Evolutionary conservation across 2,329 filamentous ascomycete species (phyloP).

Genomic region (Raffaelea deltoideospora): DNA sequence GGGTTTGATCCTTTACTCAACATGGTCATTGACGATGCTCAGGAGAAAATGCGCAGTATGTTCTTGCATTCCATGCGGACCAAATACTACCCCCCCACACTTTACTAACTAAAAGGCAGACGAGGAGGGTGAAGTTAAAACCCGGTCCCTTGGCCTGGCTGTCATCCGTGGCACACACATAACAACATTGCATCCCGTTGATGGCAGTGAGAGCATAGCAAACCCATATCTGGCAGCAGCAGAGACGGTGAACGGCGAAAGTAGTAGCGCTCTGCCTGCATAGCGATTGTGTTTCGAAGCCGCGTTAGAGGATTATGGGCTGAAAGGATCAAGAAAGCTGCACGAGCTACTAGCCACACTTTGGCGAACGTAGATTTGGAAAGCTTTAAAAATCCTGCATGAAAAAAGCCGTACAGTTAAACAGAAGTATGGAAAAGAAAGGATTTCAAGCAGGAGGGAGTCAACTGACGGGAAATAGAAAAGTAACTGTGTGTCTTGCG

Average conservation of each 20-base stretch:
- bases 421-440: not conserved
- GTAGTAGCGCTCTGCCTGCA: too few species aligned
- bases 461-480: too few species aligned
- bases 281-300: too few species aligned
- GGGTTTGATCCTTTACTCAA: conserved; percentile 98
- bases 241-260: not conserved
- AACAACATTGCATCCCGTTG: conserved; percentile 80
- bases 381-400: not conserved
- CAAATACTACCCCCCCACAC: not conserved
- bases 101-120: conserved; percentile 36
- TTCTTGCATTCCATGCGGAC: not conserved
- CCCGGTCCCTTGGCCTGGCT: conserved; percentile 67
- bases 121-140: conserved; percentile 78
- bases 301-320: not conserved
- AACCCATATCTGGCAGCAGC: conserved; percentile 78
- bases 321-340: too few species aligned
- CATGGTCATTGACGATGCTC: conserved; percentile 84
- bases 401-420: not conserved
- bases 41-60: conserved; percentile 76
- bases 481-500: too few species aligned
- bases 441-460: too few species aligned
- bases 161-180: conserved; percentile 86
- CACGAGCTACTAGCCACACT: too few species aligned
- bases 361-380: too few species aligned
- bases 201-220: conserved; percentile 88